Evolutionary conservation across 2,329 filamentous ascomycete species (phyloP).

Genomic region (Ascochyta lentis): DNA sequence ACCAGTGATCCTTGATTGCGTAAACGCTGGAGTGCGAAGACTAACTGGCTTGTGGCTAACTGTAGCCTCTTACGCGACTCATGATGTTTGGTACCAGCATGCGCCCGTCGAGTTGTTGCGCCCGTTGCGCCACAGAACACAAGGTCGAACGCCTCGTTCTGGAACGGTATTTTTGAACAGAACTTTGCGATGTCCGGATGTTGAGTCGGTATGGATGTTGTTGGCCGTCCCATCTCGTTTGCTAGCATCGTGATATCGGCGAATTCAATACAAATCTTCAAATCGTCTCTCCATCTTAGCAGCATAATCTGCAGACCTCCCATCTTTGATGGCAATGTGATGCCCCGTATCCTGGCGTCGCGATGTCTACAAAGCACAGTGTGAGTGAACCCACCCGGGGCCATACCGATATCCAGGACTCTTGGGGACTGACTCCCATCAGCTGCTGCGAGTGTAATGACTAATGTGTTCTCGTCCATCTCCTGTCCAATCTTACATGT

Average conservation of each 20-base stretch:
- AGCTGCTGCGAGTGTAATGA: slow-evolving; percentile 34
- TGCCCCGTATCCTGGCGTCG: slow-evolving; percentile 43
- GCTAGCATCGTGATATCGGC: slow-evolving; percentile 62
- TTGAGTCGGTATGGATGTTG: neutral
- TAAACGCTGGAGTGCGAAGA: slow-evolving; percentile 56
- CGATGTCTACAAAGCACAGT: slow-evolving; percentile 49
- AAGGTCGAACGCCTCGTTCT: slow-evolving; percentile 42
- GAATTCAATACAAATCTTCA: slow-evolving; percentile 21
- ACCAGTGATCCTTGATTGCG: slow-evolving; percentile 57
- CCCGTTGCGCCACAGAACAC: slow-evolving; percentile 57
- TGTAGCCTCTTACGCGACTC: slow-evolving; percentile 40
- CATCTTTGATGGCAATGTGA: slow-evolving; percentile 50
- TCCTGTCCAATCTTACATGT: slow-evolving; percentile 55
- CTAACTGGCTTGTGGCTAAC: slow-evolving; percentile 46
- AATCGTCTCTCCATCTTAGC: slow-evolving; percentile 1
- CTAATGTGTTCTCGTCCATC: slow-evolving; percentile 47
- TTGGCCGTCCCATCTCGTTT: slow-evolving; percentile 42
- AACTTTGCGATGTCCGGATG: slow-evolving; percentile 4
- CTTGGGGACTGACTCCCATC: neutral
- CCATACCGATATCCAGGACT: slow-evolving; percentile 64
- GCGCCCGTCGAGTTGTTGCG: slow-evolving; percentile 46
- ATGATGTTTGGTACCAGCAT: slow-evolving; percentile 6
- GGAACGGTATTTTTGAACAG: neutral
- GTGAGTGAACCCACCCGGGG: slow-evolving; percentile 60
- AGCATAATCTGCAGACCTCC: slow-evolving; percentile 51